Evolutionary conservation across 768 basidiomycete species (phyloP).

Genomic region (Kwoniella sp.): DNA sequence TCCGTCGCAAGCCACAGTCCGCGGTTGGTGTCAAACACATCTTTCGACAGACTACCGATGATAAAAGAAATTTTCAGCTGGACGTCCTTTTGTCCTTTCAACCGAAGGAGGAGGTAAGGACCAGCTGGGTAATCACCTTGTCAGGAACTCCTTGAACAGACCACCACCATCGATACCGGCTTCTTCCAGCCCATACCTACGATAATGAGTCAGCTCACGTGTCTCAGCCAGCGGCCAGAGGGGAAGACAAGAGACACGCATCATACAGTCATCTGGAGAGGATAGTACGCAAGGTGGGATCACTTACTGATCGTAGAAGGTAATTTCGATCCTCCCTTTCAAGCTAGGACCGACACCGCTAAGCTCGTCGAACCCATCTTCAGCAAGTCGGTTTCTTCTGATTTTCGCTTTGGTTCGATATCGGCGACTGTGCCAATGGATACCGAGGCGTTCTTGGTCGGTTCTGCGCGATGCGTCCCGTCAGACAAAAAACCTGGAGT

Average conservation of each 20-base stretch:
- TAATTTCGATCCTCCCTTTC: conserved; percentile 80
- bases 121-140: conserved; percentile 62
- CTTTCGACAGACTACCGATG: conserved; percentile 70
- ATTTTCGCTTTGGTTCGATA: conserved; percentile 61
- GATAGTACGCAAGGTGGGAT: too few relatives aligned
- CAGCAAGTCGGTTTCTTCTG: conserved; percentile 73
- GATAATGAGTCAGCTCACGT: conserved; percentile 12
- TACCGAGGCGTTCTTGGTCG: conserved; percentile 59
- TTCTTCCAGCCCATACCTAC: conserved; percentile 54
- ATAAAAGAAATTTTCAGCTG: conserved; percentile 4
- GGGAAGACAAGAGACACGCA: too few relatives aligned
- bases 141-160: conserved; percentile 97
- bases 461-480: conserved; percentile 53
- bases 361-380: conserved; percentile 88
- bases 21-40: conserved; percentile 91
- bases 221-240: too few relatives aligned
- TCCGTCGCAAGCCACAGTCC: conserved; percentile 90
- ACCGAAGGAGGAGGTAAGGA: background rate
- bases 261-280: too few relatives aligned
- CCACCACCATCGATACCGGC: conserved; percentile 96
- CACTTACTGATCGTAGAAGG: conserved; percentile 90
- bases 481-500: too few relatives aligned
- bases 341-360: conserved; percentile 67
- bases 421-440: conserved; percentile 51
- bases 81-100: background rate